A percentile compares a stretch with the other conserved stretches of the same genome.
phyloP scores from a whole-genome alignment of 441 rosid species.

The Arabidopsis lyrata region DNA sequence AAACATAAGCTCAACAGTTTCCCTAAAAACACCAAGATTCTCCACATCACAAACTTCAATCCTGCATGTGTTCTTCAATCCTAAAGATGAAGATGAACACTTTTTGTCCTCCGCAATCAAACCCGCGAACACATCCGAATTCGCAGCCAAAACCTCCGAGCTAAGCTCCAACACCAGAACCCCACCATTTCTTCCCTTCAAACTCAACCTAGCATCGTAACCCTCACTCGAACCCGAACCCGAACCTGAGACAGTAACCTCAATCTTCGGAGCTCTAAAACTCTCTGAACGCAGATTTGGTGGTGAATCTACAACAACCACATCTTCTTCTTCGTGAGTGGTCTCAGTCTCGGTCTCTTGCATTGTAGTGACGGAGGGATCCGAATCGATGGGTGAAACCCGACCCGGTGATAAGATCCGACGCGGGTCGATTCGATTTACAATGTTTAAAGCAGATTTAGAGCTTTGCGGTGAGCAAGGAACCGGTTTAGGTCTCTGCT shows the following conservation, averaged over 20 bases:
- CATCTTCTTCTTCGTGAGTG: conserved; percentile 40
- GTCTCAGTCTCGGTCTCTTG: conserved; percentile 46
- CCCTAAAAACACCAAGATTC: conserved; percentile 75
- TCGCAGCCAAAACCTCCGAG: conserved; percentile 61
- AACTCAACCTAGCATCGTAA: conserved; percentile 71
- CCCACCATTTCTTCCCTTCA: conserved; percentile 76
- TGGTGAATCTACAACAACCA: conserved; percentile 31
- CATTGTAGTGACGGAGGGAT: conserved; percentile 42
- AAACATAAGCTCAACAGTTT: conserved; percentile 84
- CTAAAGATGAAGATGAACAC: conserved; percentile 28
- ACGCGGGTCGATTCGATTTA: conserved; percentile 80
- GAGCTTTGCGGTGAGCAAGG: conserved; percentile 75
- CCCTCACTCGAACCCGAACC: background rate
- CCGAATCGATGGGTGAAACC: conserved; percentile 89
- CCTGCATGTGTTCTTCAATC: conserved; percentile 55
- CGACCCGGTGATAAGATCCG: conserved; percentile 92
- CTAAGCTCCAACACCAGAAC: conserved; percentile 71
- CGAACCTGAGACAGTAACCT: conserved; percentile 19
- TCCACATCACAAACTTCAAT: conserved; percentile 84
- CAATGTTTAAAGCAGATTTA: conserved; percentile 63
- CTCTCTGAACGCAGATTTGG: conserved; percentile 51
- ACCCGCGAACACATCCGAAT: conserved; percentile 66
- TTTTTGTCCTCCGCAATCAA: conserved; percentile 50
- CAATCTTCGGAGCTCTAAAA: conserved; percentile 29
- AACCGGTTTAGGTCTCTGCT: conserved; percentile 47